A percentile compares a stretch with the other conserved stretches of the same genome.
phyloP scores from a whole-genome alignment of 2,329 filamentous ascomycete species.

The Harringtonia aguacate region DNA sequence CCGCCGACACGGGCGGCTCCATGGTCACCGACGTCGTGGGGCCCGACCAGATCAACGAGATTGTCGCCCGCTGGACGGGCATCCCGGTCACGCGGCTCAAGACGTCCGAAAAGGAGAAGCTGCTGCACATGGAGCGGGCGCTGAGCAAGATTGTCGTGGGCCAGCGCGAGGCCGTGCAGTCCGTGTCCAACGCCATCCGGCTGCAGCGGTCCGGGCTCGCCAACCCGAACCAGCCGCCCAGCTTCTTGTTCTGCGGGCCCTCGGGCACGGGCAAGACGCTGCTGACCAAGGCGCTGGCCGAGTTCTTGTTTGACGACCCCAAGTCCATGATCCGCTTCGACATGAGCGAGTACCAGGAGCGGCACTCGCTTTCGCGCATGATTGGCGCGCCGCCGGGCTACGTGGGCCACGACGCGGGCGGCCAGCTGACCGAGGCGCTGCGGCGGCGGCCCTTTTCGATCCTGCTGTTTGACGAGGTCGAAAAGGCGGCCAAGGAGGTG shows the following conservation, averaged over 20 bases:
- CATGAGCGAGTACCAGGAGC: slow-evolving; percentile 99
- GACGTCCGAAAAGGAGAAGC: slow-evolving; percentile 94
- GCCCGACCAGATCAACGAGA: slow-evolving; percentile 97
- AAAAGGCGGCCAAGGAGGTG: slow-evolving; percentile 97
- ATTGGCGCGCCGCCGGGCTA: slow-evolving; percentile 96
- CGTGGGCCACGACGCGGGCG: slow-evolving; percentile 90
- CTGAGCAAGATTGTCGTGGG: slow-evolving; percentile 80
- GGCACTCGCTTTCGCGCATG: slow-evolving; percentile 91
- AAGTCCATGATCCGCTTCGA: slow-evolving; percentile 99
- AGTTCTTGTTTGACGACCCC: slow-evolving; percentile 94
- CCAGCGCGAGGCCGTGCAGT: slow-evolving; percentile 84
- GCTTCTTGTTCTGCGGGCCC: slow-evolving; percentile 97
- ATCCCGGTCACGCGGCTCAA: slow-evolving; percentile 91
- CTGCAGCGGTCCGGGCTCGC: slow-evolving; percentile 87
- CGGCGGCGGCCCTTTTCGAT: slow-evolving; percentile 96
- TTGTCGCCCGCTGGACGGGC: slow-evolving; percentile 94
- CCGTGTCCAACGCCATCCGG: slow-evolving; percentile 92
- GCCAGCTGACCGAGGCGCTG: slow-evolving; percentile 89
- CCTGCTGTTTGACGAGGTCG: slow-evolving; percentile 92
- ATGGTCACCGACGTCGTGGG: slow-evolving; percentile 91
- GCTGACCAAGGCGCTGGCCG: slow-evolving; percentile 90
- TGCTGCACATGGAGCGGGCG: slow-evolving; percentile 91
- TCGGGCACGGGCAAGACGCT: slow-evolving; percentile 97
- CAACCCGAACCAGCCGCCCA: slow-evolving; percentile 94
- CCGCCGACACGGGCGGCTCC: slow-evolving; percentile 51